These are phyloP conservation scores for Pythium insidiosum DNA, from an alignment of 352 stramenopile genomes.

Conservation along the genomic window DNA sequence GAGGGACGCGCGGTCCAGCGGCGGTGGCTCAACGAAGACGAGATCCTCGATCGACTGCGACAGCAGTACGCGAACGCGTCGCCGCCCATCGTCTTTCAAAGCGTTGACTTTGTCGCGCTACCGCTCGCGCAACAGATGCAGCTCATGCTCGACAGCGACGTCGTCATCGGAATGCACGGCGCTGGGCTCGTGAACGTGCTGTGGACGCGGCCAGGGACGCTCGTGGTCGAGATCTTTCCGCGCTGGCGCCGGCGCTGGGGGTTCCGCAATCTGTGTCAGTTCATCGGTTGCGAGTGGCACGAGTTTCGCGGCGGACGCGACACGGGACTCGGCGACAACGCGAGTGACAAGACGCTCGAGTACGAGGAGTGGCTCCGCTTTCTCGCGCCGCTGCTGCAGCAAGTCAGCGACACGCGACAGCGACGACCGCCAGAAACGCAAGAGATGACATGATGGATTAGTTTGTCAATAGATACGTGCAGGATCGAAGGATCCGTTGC, in stretches of 20 bases:
- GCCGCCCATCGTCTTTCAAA: conserved; percentile 23
- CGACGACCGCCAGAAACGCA: no score
- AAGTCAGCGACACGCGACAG: neutral
- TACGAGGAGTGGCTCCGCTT: conserved; percentile 43
- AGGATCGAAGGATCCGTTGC: neutral
- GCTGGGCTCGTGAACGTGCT: conserved; percentile 62
- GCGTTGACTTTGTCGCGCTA: conserved; percentile 49
- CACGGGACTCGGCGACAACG: conserved; percentile 21
- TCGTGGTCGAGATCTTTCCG: conserved; percentile 66
- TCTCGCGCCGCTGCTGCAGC: conserved; percentile 41
- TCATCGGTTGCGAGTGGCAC: conserved; percentile 53
- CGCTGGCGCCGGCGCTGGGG: conserved; percentile 36
- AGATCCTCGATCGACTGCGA: conserved; percentile 2
- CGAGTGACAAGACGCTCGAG: conserved; percentile 38
- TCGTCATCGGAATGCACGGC: conserved; percentile 73
- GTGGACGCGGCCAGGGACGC: conserved; percentile 37
- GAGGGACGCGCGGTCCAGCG: conserved; percentile 3
- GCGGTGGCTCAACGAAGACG: conserved; percentile 14
- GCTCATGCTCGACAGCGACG: conserved; percentile 44
- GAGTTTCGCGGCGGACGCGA: conserved; percentile 22
- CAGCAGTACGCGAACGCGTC: conserved; percentile 1
- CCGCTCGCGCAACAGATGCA: conserved; percentile 45
- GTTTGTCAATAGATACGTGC: no score
- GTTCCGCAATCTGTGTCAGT: conserved; percentile 69
- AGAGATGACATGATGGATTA: no score